Percentiles rank a stretch among this genome's conserved stretches.
Conservation (phyloP, 345 rosid species). For the Citrus sp. region DNA sequence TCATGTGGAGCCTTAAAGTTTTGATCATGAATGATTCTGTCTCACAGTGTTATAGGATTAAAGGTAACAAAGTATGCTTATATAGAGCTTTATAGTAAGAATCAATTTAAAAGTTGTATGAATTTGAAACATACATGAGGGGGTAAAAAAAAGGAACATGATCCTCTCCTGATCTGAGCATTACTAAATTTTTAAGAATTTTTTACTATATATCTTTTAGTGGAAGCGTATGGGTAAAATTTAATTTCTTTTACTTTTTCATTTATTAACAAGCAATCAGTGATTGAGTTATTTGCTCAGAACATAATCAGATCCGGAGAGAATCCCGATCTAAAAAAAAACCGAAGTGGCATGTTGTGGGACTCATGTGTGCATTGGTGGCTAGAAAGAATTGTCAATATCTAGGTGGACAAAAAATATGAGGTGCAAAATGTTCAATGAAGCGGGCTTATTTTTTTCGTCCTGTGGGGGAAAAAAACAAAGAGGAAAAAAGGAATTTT, state of each 20-base stretch:
- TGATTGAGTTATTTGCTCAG: no score
- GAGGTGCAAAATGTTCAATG: background rate
- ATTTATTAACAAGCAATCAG: no score
- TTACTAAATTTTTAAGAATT: no score
- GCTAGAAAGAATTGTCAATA: conserved; percentile 8
- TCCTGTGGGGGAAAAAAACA: background rate
- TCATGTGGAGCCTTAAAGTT: conserved; percentile 4
- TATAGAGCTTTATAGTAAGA: background rate
- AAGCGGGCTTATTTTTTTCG: background rate
- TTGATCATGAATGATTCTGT: conserved; percentile 6
- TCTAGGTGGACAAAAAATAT: conserved; percentile 2
- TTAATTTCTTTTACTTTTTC: no score
- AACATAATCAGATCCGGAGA: no score
- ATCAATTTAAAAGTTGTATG: background rate
- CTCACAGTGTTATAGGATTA: conserved; percentile 5
- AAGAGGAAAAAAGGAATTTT: background rate
- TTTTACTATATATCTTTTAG: no score
- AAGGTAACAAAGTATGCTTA: background rate
- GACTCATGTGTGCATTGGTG: background rate
- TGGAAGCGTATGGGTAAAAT: no score
- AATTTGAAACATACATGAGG: background rate
- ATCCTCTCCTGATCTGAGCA: no score
- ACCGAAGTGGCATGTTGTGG: conserved; percentile 1
- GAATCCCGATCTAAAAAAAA: background rate
- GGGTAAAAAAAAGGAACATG: background rate